Base-by-base conservation (phyloP, 306 rosid genomes). In the Aeschynomene evenia region DNA sequence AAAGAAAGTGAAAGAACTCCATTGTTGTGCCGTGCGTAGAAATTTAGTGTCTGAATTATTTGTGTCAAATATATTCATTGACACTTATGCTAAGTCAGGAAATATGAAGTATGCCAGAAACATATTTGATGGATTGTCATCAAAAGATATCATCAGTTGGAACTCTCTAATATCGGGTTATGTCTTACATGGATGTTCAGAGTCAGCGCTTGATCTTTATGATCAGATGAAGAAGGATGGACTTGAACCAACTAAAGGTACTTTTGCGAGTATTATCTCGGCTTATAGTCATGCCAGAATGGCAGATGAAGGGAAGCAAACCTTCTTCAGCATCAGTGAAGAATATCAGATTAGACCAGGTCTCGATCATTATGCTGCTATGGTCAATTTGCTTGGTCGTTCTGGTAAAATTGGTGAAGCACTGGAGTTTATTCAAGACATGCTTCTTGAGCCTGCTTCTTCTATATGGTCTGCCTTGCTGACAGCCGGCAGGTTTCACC, bases 51-150 rank as follows among this genome's bases (percentile, higher is more conserved):
- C 91, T 14, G 89, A 87, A 65, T 71, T 76, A 71, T 52, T 85
- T 50, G 85, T 94, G 21, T 81, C 84, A 24, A 91, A 94, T 82
- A 80, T 86, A 5, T 74, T 90, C 23, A 83, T 94, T 23, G 96
- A 87, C 76, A 82, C 87, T 54, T 94, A 94, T 66, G 95, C 95
- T 46, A 94, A 91, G 75, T 73, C 99, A 18, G 99, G 99, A 79
- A 76, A 85, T 73, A 55, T 94, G 59, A 31, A 4, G 73, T 88
- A 87, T 67, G 81, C 95, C 48, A 85, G 82, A 86, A 60, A 66
- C 66, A 75, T 94, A 42, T 94, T 94, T 57, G 75, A 85, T 79
- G 80, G 87, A 79, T 70, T 94, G 88, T 22, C 78, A 15, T 77
- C 83, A 24, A 94, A 85, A 83, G 91, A 91, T 75, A 81, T 84